Conservation (phyloP, 768 basidiomycete genomes). For the Mycena belliarum region DNA sequence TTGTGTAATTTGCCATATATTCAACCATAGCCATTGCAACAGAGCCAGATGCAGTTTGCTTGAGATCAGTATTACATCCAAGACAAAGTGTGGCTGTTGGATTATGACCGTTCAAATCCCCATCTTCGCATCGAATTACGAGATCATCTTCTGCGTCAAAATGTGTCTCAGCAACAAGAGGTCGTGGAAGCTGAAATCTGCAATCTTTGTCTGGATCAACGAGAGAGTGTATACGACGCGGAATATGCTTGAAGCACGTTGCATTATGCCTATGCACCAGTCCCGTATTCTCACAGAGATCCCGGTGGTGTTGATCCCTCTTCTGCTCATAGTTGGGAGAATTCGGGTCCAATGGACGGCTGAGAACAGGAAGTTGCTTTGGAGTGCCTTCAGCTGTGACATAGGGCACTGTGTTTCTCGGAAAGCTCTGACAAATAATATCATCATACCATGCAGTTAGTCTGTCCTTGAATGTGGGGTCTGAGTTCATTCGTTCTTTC, state of each 20-base stretch:
- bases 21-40: slow-evolving; percentile 19
- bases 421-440: no score
- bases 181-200: neutral
- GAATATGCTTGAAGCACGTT: neutral
- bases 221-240: no score
- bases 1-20: neutral
- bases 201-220: no score
- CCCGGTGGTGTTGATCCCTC: neutral
- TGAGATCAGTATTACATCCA: slow-evolving; percentile 8
- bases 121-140: slow-evolving; percentile 8
- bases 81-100: slow-evolving; percentile 3
- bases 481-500: no score
- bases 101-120: slow-evolving; percentile 13
- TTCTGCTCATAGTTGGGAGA: neutral
- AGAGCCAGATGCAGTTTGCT: slow-evolving; percentile 16
- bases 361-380: no score
- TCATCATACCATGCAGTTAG: no score
- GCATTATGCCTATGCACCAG: slow-evolving; percentile 13
- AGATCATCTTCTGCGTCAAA: slow-evolving; percentile 7
- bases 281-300: slow-evolving; percentile 2
- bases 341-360: neutral
- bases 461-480: no score
- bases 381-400: no score
- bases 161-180: neutral
- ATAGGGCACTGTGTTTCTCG: no score